phyloP scores from a whole-genome alignment of 169 alveolate species.

The Cryptosporidium andersoni region DNA sequence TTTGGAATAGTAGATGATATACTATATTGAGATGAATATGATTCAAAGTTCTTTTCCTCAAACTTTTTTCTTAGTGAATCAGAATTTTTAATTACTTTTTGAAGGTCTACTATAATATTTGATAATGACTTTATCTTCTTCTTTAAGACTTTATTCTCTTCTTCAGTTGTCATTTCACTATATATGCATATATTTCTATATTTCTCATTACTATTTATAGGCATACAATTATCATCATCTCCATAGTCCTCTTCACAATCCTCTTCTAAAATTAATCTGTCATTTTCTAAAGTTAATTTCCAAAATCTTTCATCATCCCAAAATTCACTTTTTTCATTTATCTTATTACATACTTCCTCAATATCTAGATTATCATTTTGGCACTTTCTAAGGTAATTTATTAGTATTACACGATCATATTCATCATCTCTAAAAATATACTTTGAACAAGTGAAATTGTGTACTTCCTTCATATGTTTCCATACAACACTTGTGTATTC shows the following conservation, averaged over 20 bases:
- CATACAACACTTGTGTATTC: conserved; percentile 25
- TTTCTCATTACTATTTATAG: neutral
- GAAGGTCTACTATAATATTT: conserved; percentile 9
- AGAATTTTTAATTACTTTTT: too few relatives aligned
- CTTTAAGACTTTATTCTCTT: conserved; percentile 40
- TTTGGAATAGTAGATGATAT: conserved; percentile 17
- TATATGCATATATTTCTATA: neutral
- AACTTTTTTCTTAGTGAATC: conserved; percentile 5
- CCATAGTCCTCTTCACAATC: conserved; percentile 17
- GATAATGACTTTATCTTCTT: conserved; percentile 13
- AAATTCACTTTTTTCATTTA: neutral
- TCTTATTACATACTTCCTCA: conserved; percentile 7
- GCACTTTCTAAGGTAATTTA: conserved; percentile 50
- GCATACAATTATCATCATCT: neutral
- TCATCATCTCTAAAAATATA: conserved; percentile 1
- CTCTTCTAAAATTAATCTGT: conserved; percentile 49
- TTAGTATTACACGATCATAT: conserved; percentile 11
- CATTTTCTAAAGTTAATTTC: conserved; percentile 17
- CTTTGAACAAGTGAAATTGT: conserved; percentile 9
- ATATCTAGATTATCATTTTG: conserved; percentile 12
- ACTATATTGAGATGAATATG: conserved; percentile 35
- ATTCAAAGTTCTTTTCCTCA: neutral
- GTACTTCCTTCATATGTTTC: conserved; percentile 47
- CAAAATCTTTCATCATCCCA: conserved; percentile 36
- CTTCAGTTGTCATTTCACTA: conserved; percentile 30